These are phyloP conservation scores for Adansonia madagascariensis DNA, from an alignment of 441 rosid species.

Conservation along the genomic window DNA sequence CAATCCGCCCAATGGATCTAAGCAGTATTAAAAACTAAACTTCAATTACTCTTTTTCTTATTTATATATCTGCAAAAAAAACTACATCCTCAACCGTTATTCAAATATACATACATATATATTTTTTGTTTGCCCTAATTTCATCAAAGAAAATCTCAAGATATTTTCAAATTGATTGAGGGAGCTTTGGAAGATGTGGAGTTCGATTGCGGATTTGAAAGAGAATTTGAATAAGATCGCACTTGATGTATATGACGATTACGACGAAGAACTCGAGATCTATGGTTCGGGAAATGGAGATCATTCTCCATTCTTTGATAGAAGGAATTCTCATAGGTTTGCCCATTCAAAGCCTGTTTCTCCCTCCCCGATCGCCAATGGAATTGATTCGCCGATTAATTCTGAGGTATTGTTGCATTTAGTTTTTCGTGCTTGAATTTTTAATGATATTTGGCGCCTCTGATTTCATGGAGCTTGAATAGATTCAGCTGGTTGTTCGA, in stretches of 20 bases:
- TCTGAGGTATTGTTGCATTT: constrained; percentile 54
- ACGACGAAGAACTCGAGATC: constrained; percentile 63
- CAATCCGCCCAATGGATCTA: constrained; percentile 9
- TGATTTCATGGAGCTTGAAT: background rate
- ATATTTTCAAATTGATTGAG: background rate
- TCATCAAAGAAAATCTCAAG: background rate
- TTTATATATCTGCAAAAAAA: background rate
- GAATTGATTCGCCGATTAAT: constrained; percentile 48
- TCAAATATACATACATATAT: background rate
- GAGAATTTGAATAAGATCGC: constrained; percentile 86
- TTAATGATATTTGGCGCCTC: background rate
- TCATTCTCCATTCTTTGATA: constrained; percentile 45
- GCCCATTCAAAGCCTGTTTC: constrained; percentile 65
- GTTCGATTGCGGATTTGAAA: constrained; percentile 71
- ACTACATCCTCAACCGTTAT: constrained; percentile 14
- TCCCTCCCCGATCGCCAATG: constrained; percentile 61
- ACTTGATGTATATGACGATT: constrained; percentile 65
- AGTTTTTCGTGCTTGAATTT: background rate
- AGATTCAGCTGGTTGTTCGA: constrained; percentile 6
- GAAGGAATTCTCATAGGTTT: constrained; percentile 68
- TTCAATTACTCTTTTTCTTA: background rate
- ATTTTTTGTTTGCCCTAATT: constrained; percentile 19
- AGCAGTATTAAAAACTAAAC: background rate
- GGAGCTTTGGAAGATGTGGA: constrained; percentile 55
- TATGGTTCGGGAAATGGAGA: constrained; percentile 48